Conservation (phyloP, 208 protist genomes). For the Endotrypanum monterogeii region DNA sequence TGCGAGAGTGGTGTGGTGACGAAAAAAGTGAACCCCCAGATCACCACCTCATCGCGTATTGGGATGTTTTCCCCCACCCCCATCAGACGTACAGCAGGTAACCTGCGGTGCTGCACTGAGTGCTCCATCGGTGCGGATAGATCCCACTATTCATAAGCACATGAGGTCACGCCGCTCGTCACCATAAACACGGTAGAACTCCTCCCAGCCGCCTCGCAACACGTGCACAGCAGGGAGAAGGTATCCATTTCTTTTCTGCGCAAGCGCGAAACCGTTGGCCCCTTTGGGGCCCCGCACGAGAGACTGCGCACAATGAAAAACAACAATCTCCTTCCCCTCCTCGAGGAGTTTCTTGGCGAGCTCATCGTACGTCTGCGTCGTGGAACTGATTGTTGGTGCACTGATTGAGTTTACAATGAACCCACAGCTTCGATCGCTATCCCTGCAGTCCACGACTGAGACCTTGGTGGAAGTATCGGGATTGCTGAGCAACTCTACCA, state of each 20-base stretch:
- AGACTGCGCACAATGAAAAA: constrained; percentile 83
- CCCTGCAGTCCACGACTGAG: constrained; percentile 77
- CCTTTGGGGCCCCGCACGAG: constrained; percentile 71
- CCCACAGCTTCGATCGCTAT: constrained; percentile 61
- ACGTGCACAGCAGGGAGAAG: constrained; percentile 56
- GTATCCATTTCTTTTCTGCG: constrained; percentile 38
- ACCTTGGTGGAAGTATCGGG: constrained; percentile 23
- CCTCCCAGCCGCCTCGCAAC: constrained; percentile 69
- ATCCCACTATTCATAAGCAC: constrained; percentile 17
- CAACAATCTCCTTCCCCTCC: constrained; percentile 36
- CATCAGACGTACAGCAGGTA: neutral
- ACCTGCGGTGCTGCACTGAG: neutral
- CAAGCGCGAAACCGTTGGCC: constrained; percentile 53
- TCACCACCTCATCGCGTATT: neutral
- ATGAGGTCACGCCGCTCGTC: constrained; percentile 51
- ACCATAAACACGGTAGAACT: constrained; percentile 58
- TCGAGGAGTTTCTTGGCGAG: constrained; percentile 40
- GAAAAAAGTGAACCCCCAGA: constrained; percentile 5
- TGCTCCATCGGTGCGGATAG: neutral
- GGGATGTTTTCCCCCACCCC: neutral
- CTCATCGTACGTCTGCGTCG: constrained; percentile 29
- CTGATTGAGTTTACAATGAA: constrained; percentile 60
- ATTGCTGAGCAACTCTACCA: constrained; percentile 63
- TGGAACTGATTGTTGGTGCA: constrained; percentile 44
- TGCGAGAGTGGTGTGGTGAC: neutral